phyloP scores from a whole-genome alignment of 495 filamentous ascomycete species.

The Aspergillus haitiensis region DNA sequence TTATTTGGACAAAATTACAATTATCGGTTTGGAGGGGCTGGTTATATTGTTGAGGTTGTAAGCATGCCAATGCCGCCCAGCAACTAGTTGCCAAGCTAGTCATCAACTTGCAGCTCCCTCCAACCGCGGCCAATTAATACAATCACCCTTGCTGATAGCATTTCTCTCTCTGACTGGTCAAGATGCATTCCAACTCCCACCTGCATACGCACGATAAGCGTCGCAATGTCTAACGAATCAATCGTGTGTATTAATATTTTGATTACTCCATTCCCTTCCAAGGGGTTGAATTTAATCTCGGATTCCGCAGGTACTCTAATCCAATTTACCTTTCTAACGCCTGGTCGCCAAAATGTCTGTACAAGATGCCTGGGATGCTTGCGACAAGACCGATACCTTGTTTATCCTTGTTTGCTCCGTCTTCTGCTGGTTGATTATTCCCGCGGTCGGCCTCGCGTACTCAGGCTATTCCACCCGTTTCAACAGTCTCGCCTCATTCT shows the following conservation, averaged over 20 bases:
- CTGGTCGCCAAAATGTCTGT: slow-evolving; percentile 20
- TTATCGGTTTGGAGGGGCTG: neutral
- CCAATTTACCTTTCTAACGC: neutral
- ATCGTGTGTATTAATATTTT: neutral
- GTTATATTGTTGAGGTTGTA: neutral
- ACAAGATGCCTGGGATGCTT: slow-evolving; percentile 32
- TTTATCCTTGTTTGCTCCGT: slow-evolving; percentile 49
- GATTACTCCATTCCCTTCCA: slow-evolving; percentile 3
- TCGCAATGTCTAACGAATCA: neutral
- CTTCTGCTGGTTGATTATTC: slow-evolving; percentile 46
- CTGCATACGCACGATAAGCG: slow-evolving; percentile 11
- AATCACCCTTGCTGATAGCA: slow-evolving; percentile 12
- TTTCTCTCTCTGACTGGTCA: slow-evolving; percentile 12
- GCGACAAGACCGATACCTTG: slow-evolving; percentile 37
- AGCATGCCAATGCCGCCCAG: slow-evolving; percentile 1
- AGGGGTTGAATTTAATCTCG: neutral
- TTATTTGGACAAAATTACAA: neutral
- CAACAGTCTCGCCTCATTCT: slow-evolving; percentile 49
- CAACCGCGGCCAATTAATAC: neutral
- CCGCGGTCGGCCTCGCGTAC: slow-evolving; percentile 49
- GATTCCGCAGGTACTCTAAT: neutral
- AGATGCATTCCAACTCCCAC: slow-evolving; percentile 2
- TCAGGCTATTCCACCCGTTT: slow-evolving; percentile 47
- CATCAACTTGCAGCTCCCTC: slow-evolving; percentile 4
- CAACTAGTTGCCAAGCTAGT: slow-evolving; percentile 5